These are phyloP conservation scores for Ophiostoma tasmaniense DNA, from an alignment of 2,329 filamentous ascomycete species.

Conservation along the genomic window DNA sequence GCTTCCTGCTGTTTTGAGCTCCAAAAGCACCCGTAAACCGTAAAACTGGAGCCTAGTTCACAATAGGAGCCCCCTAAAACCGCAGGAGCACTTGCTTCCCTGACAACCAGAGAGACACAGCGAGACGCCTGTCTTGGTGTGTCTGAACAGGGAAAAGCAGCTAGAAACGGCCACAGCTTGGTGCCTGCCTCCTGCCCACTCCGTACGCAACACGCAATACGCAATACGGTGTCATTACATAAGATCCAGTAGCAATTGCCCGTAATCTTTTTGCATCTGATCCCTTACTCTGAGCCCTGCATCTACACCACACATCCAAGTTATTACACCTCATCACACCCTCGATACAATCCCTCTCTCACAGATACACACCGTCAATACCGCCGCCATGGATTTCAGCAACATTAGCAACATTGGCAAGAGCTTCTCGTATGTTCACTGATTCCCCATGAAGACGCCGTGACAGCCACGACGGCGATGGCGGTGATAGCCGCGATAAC, in stretches of 20 bases:
- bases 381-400: constrained; percentile 48
- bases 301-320: background rate
- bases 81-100: background rate
- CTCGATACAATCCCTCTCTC: background rate
- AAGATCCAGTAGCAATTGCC: background rate
- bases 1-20: background rate
- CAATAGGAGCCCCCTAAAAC: background rate
- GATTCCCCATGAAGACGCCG: background rate
- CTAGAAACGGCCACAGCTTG: background rate
- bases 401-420: constrained; percentile 51
- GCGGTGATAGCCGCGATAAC: background rate
- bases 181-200: background rate
- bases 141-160: background rate
- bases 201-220: background rate
- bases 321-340: background rate
- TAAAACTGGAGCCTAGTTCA: background rate
- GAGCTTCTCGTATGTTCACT: constrained; percentile 42
- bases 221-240: constrained; percentile 5
- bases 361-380: background rate
- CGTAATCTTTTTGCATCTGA: background rate
- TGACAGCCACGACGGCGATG: background rate
- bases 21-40: background rate
- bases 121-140: background rate
- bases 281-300: background rate
- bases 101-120: background rate